Conservation (phyloP, 495 filamentous ascomycete genomes). For the Oleoguttula mirabilis region DNA sequence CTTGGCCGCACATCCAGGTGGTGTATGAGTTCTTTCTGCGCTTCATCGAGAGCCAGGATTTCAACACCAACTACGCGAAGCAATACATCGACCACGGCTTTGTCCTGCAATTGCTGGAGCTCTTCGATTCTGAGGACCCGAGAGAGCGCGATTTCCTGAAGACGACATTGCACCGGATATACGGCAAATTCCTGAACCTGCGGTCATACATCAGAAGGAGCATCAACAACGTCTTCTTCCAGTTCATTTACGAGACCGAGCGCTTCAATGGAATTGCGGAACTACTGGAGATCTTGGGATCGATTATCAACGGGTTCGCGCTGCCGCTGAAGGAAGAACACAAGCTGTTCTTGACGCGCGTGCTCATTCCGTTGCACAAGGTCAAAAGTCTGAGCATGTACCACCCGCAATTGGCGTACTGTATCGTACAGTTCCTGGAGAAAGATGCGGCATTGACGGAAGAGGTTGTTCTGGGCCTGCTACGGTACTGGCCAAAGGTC, state of each 20-base stretch:
- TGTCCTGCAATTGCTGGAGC: conserved; percentile 88
- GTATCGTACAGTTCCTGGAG: conserved; percentile 97
- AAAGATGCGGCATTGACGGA: conserved; percentile 96
- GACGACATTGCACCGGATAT: conserved; percentile 95
- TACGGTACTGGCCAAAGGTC: conserved; percentile 97
- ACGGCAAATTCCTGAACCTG: conserved; percentile 97
- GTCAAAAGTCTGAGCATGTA: conserved; percentile 99
- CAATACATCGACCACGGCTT: conserved; percentile 97
- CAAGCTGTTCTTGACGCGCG: conserved; percentile 91
- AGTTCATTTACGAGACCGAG: conserved; percentile 98
- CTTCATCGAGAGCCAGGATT: conserved; percentile 99
- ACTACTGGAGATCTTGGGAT: conserved; percentile 89
- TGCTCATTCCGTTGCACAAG: conserved; percentile 89
- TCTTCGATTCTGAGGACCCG: conserved; percentile 98
- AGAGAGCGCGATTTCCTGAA: conserved; percentile 96
- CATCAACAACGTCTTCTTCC: conserved; percentile 99
- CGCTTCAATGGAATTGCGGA: conserved; percentile 97
- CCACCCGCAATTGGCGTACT: conserved; percentile 95
- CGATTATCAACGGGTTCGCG: conserved; percentile 98
- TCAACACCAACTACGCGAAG: conserved; percentile 99
- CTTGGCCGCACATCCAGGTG: conserved; percentile 98
- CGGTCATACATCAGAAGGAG: conserved; percentile 94
- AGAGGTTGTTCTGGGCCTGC: conserved; percentile 89
- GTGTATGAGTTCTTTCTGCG: conserved; percentile 99
- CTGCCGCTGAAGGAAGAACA: conserved; percentile 97